Evolutionary conservation across 257 asterid species (phyloP), one percentile per base, ranked within the genome.

Genomic region (Fraxinus anomala): DNA sequence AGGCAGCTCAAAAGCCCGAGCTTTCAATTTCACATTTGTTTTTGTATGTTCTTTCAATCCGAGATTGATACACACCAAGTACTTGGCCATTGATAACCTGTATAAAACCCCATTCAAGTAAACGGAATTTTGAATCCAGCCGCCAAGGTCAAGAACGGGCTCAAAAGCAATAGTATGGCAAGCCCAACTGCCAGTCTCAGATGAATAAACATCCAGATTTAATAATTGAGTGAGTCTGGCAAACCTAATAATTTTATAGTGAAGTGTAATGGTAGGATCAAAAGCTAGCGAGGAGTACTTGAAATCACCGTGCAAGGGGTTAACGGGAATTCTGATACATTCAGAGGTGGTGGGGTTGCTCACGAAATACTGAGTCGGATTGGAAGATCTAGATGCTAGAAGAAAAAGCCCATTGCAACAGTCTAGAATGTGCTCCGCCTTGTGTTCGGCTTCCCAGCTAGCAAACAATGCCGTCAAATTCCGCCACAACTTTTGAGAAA

Each of bases 401-500:
- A 69, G 73, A 13, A 69, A 69, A 31, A 69, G 28, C 44, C 73
- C 73, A 23, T 69, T 69, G 51, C 73, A 69, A 6, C 73, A 69
- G 23, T 69, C 73, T 68, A 12, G 72, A 14, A 69, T 14, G 17
- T 44, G 2, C 5, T 12, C 19, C 5, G 54, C 17, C 4, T 44
- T 44, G 54, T 44, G 54, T 14, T 44, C 54, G 19, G 36, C 36
- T 33, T 5, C 3, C 3, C 36, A 33, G 36, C 36, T 33, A 2
- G 5, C 36, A 3, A 33, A 4, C 36, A 44, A 1, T 44, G 54
- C 54, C 54, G 54, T 13, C 16, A 44, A 12, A 44, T 44, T 13
- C 54, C 16, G 54, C 16, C 4, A 44, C 54, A 34, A 69, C 4
- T 4, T 11, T 6, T 4, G 4, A 11, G 19, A 3, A 3, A 13